These are phyloP conservation scores for Clavariopsis aquatica DNA, from an alignment of 495 filamentous ascomycete species.

Conservation along the genomic window DNA sequence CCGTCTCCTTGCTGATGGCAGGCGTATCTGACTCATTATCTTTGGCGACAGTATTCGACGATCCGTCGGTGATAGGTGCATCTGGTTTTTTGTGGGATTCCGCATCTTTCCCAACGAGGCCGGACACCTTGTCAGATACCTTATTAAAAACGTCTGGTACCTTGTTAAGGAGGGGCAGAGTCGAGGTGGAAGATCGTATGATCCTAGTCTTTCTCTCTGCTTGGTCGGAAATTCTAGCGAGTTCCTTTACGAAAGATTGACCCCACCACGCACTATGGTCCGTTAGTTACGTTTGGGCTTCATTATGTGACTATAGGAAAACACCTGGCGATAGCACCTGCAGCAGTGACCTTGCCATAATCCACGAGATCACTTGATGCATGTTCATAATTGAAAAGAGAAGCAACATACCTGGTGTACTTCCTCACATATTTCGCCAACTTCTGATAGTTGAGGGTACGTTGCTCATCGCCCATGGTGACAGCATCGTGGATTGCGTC, in stretches of 20 bases:
- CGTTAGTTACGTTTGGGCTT: conserved; percentile 15
- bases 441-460: conserved; percentile 77
- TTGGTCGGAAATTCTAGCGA: conserved; percentile 67
- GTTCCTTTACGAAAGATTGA: conserved; percentile 85
- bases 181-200: neutral
- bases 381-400: neutral
- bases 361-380: neutral
- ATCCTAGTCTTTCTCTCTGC: conserved; percentile 49
- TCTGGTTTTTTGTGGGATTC: neutral
- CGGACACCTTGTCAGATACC: neutral
- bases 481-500: conserved; percentile 82
- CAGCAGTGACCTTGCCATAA: no score
- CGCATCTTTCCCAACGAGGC: neutral
- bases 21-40: neutral
- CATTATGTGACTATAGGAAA: neutral
- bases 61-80: no score
- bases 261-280: conserved; percentile 87
- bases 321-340: no score
- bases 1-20: neutral
- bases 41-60: neutral
- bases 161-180: neutral
- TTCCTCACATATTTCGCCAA: conserved; percentile 82
- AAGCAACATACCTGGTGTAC: conserved; percentile 67
- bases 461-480: conserved; percentile 81
- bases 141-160: neutral